Conservation (phyloP, 2,329 filamentous ascomycete species). For the Penicillium fuscoglaucum region DNA sequence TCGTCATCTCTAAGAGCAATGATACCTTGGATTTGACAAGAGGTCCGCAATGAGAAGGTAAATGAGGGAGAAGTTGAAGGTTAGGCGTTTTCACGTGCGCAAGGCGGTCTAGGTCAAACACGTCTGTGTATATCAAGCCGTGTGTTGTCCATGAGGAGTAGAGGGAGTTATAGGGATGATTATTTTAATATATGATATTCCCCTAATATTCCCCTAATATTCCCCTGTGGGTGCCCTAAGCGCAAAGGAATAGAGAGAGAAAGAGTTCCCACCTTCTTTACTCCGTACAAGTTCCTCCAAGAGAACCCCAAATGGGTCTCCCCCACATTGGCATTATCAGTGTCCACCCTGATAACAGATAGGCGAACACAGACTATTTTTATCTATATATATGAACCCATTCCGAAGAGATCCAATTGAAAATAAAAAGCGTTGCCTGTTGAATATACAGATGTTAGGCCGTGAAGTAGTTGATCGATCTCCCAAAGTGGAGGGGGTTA, state of each 20-base stretch:
- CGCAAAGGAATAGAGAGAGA: neutral
- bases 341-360: conserved; percentile 23
- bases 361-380: conserved; percentile 11
- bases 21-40: conserved; percentile 6
- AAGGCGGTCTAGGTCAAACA: conserved; percentile 26
- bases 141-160: neutral
- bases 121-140: neutral
- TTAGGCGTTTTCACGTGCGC: conserved; percentile 26
- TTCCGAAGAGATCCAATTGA: neutral
- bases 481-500: conserved; percentile 10
- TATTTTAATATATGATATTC: neutral
- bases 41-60: neutral
- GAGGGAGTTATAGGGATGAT: neutral
- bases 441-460: neutral
- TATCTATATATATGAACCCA: neutral
- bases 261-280: conserved; percentile 1
- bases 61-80: conserved; percentile 8
- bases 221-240: conserved; percentile 10
- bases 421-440: conserved; percentile 5
- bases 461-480: neutral
- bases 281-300: conserved; percentile 2
- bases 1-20: neutral
- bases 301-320: conserved; percentile 15
- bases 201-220: neutral
- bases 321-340: conserved; percentile 17